phyloP scores from a whole-genome alignment of 805 yeast genomes.

The Zygosaccharomyces bisporus region DNA sequence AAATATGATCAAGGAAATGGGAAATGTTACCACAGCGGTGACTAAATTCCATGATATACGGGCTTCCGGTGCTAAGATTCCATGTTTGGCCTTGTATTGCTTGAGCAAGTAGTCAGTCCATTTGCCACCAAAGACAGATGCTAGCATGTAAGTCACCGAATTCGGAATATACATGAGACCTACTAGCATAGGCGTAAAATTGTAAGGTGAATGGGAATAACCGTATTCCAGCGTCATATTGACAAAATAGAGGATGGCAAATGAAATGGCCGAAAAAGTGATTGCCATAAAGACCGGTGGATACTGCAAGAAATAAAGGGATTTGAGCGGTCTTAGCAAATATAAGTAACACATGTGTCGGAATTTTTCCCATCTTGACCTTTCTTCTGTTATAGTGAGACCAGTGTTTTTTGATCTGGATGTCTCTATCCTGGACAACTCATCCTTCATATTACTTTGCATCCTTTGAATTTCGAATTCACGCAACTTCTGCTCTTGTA shows the following conservation, averaged over 20 bases:
- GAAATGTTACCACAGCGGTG: conserved; percentile 57
- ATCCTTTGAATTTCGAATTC: conserved; percentile 26
- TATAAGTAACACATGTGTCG: conserved; percentile 43
- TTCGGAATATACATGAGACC: conserved; percentile 83
- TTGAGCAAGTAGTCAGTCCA: conserved; percentile 67
- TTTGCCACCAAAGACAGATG: conserved; percentile 75
- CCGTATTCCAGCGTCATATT: conserved; percentile 68
- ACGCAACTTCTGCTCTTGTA: conserved; percentile 18
- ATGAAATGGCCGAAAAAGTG: conserved; percentile 64
- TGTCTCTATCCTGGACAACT: conserved; percentile 20
- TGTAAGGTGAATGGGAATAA: conserved; percentile 64
- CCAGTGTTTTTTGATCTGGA: conserved; percentile 6
- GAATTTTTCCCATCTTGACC: conserved; percentile 15
- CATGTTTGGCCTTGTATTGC: conserved; percentile 55
- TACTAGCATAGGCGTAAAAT: conserved; percentile 57
- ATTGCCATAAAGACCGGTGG: conserved; percentile 74
- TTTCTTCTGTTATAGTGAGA: not conserved
- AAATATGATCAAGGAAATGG: conserved; percentile 63
- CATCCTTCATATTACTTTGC: conserved; percentile 27
- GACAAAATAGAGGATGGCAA: conserved; percentile 65
- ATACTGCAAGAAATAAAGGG: conserved; percentile 56
- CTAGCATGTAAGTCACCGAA: conserved; percentile 69
- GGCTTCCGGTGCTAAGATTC: conserved; percentile 69
- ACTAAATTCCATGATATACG: conserved; percentile 72
- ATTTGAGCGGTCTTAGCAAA: conserved; percentile 55